phyloP scores from a whole-genome alignment of 2,329 filamentous ascomycete genomes.

The Phialophora macrospora region DNA sequence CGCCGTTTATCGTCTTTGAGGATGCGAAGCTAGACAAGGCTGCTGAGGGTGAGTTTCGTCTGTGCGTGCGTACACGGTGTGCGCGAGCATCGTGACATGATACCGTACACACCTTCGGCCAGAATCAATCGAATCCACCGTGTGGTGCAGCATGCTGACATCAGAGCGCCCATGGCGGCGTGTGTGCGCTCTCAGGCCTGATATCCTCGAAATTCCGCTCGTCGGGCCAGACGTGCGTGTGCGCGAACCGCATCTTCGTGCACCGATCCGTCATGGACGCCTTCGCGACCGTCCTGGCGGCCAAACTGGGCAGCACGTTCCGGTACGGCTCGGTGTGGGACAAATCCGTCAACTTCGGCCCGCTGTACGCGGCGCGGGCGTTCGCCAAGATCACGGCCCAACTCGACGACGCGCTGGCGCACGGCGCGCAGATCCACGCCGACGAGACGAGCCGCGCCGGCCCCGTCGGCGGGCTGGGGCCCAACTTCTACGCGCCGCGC shows the following conservation, averaged over 20 bases:
- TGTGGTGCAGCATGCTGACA: no score
- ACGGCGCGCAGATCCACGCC: conserved; percentile 2
- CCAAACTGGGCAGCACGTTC: conserved; percentile 59
- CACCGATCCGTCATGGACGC: conserved; percentile 79
- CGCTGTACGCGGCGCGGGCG: conserved; percentile 78
- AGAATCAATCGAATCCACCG: no score
- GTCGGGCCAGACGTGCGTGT: conserved; percentile 92
- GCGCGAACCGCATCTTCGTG: conserved; percentile 86
- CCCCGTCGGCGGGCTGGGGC: conserved; percentile 53
- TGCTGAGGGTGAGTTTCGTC: conserved; percentile 24
- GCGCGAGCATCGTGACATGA: not conserved
- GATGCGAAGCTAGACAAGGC: conserved; percentile 47
- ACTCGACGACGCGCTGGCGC: not conserved
- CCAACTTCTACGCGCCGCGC: conserved; percentile 84
- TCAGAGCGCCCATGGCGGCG: no score
- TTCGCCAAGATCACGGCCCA: conserved; percentile 70
- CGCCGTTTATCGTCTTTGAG: conserved; percentile 49
- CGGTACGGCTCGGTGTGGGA: conserved; percentile 77
- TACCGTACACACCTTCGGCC: conserved; percentile 1
- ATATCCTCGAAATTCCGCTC: conserved; percentile 31
- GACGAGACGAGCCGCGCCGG: conserved; percentile 50
- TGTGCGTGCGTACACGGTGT: not conserved
- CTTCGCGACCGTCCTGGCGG: conserved; percentile 74
- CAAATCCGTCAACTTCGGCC: conserved; percentile 76
- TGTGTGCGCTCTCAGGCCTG: no score